Conservation (phyloP, 768 basidiomycete species). For the Auriscalpium microsporum region DNA sequence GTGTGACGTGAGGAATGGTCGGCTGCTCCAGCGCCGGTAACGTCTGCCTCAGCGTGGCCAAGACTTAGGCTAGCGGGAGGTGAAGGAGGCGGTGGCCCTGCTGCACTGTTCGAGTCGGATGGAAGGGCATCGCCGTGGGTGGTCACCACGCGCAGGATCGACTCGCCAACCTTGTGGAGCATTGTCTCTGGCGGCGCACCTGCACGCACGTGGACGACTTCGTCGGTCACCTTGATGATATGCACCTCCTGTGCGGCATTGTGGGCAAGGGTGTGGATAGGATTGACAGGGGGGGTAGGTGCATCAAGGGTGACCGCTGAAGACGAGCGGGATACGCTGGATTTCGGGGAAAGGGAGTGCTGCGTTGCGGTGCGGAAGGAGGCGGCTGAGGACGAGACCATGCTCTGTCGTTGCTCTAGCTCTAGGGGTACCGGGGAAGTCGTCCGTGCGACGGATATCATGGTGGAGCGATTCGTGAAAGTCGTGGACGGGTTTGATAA, state of each 20-base stretch:
- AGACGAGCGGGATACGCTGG: slow-evolving; percentile 9
- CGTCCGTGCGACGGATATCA: not conserved
- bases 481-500: not conserved
- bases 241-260: slow-evolving; percentile 39
- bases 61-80: slow-evolving; percentile 33
- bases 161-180: slow-evolving; percentile 27
- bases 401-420: not conserved
- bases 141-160: slow-evolving; percentile 26
- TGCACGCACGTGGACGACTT: slow-evolving; percentile 35
- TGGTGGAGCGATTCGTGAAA: not conserved
- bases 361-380: not conserved
- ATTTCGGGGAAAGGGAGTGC: not conserved
- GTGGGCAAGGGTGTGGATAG: slow-evolving; percentile 23
- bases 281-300: slow-evolving; percentile 18
- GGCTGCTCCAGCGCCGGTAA: not conserved
- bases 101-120: slow-evolving; percentile 16
- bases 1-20: not conserved
- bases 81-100: slow-evolving; percentile 54
- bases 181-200: slow-evolving; percentile 27
- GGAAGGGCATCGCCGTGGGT: slow-evolving; percentile 5
- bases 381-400: not conserved
- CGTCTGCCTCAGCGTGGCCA: slow-evolving; percentile 16
- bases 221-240: slow-evolving; percentile 44
- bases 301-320: not conserved
- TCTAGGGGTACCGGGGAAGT: not conserved